Evolutionary conservation across 2,329 filamentous ascomycete genomes (phyloP), one percentile per base, ranked within the genome.

Genomic region (Trichoderma simmonsii): DNA sequence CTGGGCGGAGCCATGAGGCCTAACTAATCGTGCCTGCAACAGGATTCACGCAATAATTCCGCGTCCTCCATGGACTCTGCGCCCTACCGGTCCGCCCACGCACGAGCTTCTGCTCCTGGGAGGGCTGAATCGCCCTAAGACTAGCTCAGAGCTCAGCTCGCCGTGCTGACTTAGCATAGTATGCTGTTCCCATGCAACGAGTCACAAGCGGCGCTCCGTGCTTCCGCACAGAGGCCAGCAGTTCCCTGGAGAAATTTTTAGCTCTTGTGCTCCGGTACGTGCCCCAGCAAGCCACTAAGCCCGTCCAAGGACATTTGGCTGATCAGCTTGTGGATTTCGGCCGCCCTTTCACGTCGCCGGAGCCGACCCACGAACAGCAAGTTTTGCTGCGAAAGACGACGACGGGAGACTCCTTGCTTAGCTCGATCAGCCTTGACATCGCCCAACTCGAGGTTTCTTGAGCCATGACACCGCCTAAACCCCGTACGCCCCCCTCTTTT

Each of bases 121-220:
- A 60, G 65, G 65, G 56, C 65, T 69, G 56, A 69, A 69, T 60
- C 65, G 65, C 65, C 65, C 54, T 24, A 69, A 60, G n/a, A 48
- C 54, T 60, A 69, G 65, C 65, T 56, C 12, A 59, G 56, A 69
- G 14, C 56, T 69, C 65, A 69, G 65, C 65, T 69, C 65, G n/a
- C 15, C 18, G 34, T 69, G 56, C 56, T 69, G 34, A 69, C 56
- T 69, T 51, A 51, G 34, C 65, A 59, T 32, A 51, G 34, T 54
- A 59, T 32, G 34, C 48, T 24, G 34, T 48, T 15, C 32, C 65
- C 51, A 68, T 68, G 51, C 64, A 57, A 26, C 48, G 28, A 36
- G 48, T 24, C 34, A n/a, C 56, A 59, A n/a, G 56, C 30, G 21
- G 48, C 32, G 51, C 51, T 57, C 30, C 63, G 48, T 57, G 63